Percentiles rank a stretch among this genome's conserved stretches.
These are phyloP conservation scores for Aspergillus pseudonomiae DNA, from an alignment of 2,329 filamentous ascomycete genomes.

Conservation along the genomic window DNA sequence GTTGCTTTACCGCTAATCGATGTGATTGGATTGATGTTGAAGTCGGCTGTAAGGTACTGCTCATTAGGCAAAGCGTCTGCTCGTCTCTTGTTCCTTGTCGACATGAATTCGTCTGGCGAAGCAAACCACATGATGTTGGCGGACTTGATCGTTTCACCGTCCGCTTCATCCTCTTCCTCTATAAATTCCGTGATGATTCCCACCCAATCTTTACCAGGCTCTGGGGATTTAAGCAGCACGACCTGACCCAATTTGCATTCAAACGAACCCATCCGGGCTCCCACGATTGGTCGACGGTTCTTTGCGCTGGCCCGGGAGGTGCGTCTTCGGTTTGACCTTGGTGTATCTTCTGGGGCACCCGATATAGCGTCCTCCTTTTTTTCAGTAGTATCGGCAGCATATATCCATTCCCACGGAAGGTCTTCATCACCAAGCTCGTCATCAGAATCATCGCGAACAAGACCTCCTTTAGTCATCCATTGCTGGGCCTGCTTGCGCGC, in stretches of 20 bases:
- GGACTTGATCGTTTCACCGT: conserved; percentile 59
- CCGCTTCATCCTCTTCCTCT: conserved; percentile 70
- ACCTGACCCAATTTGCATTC: conserved; percentile 80
- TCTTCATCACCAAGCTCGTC: conserved; percentile 80
- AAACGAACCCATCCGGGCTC: conserved; percentile 80
- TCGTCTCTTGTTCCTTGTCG: conserved; percentile 79
- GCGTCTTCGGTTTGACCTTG: conserved; percentile 32
- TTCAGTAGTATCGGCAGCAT: conserved; percentile 46
- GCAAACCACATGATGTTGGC: conserved; percentile 93
- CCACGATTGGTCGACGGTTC: conserved; percentile 63
- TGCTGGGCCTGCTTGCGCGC: conserved; percentile 45
- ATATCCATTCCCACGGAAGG: conserved; percentile 79
- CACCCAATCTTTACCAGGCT: conserved; percentile 85
- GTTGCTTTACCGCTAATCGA: conserved; percentile 89
- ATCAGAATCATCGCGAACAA: conserved; percentile 78
- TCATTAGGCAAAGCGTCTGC: conserved; percentile 83
- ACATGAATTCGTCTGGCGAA: conserved; percentile 84
- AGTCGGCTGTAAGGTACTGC: conserved; percentile 85
- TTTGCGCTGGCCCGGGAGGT: conserved; percentile 33
- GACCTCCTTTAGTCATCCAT: conserved; percentile 62
- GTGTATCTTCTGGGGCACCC: conserved; percentile 22
- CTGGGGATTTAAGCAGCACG: conserved; percentile 85
- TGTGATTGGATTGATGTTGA: conserved; percentile 81
- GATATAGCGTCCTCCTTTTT: conserved; percentile 19
- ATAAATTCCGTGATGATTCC: conserved; percentile 84